Evolutionary conservation across 2,329 filamentous ascomycete species (phyloP).

Genomic region (Sporothrix luriei): DNA sequence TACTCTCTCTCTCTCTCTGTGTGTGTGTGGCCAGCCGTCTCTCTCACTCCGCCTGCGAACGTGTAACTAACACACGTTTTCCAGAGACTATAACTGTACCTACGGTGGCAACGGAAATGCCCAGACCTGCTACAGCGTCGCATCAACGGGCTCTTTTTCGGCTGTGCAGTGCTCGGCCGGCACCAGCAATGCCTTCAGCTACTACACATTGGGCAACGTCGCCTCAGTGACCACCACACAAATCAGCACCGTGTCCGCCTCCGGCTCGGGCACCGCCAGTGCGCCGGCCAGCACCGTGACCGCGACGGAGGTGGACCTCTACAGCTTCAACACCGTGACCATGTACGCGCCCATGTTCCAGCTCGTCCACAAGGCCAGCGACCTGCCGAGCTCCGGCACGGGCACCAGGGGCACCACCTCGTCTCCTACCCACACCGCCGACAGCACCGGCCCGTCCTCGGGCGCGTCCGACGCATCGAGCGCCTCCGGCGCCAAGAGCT

Average conservation of each 20-base stretch:
- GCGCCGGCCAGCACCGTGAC: background rate
- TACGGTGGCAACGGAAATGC: constrained; percentile 19
- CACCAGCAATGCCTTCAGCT: constrained; percentile 33
- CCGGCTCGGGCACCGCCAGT: constrained; percentile 20
- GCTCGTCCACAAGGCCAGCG: constrained; percentile 37
- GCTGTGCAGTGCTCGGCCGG: constrained; percentile 37
- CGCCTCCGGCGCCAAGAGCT: background rate
- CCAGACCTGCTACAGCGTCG: constrained; percentile 32
- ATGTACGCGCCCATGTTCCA: constrained; percentile 42
- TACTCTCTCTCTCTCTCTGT: background rate
- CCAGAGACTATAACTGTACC: constrained; percentile 36
- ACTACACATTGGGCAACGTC: constrained; percentile 29
- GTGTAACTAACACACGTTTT: background rate
- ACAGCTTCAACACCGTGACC: constrained; percentile 13
- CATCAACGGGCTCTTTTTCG: constrained; percentile 35
- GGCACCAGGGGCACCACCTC: background rate
- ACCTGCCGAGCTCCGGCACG: background rate
- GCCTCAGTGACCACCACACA: constrained; percentile 34
- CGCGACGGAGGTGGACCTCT: background rate
- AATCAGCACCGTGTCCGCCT: constrained; percentile 21
- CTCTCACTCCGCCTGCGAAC: no score
- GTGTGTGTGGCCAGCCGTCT: no score
- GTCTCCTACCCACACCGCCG: background rate
- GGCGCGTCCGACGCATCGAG: no score
- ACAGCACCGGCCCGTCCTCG: background rate